Evolutionary conservation across 2,329 filamentous ascomycete species (phyloP).

Genomic region (Penicillium sp.): DNA sequence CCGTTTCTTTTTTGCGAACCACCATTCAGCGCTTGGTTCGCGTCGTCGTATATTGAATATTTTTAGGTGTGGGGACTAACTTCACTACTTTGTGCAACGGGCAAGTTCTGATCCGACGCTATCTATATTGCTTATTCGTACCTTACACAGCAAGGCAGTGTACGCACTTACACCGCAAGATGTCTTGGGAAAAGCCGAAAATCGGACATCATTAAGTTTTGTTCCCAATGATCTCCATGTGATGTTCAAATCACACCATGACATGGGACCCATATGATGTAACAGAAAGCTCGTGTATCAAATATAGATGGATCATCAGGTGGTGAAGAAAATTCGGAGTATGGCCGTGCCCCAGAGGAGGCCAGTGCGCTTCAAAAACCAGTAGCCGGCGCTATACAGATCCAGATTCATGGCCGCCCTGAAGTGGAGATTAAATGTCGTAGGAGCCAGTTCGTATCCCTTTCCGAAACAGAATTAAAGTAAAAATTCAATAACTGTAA

Average conservation of each 20-base stretch:
- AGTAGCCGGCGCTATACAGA: constrained; percentile 23
- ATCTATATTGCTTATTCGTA: constrained; percentile 84
- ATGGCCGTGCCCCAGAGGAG: constrained; percentile 76
- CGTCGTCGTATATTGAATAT: neutral
- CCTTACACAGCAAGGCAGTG: constrained; percentile 54
- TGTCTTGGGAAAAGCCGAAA: constrained; percentile 63
- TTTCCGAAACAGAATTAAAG: neutral
- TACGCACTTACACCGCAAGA: constrained; percentile 59
- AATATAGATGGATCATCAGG: constrained; percentile 68
- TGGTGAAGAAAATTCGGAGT: constrained; percentile 68
- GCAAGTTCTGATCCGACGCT: constrained; percentile 88
- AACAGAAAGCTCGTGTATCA: constrained; percentile 76
- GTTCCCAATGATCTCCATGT: constrained; percentile 74
- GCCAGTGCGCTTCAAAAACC: constrained; percentile 71
- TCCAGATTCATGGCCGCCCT: constrained; percentile 30
- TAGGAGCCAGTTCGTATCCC: constrained; percentile 70
- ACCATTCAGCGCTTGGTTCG: neutral
- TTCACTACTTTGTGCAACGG: constrained; percentile 74
- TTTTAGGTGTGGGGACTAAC: constrained; percentile 6
- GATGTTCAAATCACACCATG: constrained; percentile 78
- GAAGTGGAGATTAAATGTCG: constrained; percentile 74
- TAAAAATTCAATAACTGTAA: constrained; percentile 4
- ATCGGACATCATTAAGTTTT: neutral
- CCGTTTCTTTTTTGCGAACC: neutral
- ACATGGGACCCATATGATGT: constrained; percentile 69